Conservation (phyloP, 1,284 basidiomycete species). For the Tilletia indica region DNA sequence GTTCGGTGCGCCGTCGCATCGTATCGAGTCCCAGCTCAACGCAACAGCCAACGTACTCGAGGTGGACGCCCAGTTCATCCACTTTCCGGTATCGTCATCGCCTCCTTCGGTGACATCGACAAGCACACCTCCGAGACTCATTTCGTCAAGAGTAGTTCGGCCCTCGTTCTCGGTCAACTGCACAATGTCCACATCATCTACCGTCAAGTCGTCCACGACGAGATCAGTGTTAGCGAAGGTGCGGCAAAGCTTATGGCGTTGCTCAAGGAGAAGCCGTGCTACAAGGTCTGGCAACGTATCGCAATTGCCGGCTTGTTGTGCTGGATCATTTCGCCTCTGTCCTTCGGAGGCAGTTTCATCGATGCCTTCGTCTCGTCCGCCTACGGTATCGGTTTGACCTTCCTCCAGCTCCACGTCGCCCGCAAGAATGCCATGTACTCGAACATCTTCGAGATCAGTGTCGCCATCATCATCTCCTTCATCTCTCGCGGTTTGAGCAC, state of each 20-base stretch:
- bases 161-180: constrained; percentile 25
- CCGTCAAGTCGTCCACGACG: constrained; percentile 73
- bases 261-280: constrained; percentile 61
- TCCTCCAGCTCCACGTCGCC: constrained; percentile 72
- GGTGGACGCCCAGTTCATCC: constrained; percentile 73
- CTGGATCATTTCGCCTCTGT: constrained; percentile 60
- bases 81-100: constrained; percentile 35
- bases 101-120: constrained; percentile 42
- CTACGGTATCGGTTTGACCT: constrained; percentile 70
- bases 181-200: constrained; percentile 62
- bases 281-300: constrained; percentile 61
- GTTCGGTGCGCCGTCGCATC: constrained; percentile 81
- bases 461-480: constrained; percentile 78
- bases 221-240: constrained; percentile 68
- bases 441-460: constrained; percentile 82
- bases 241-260: constrained; percentile 65
- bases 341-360: constrained; percentile 74
- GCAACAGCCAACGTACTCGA: constrained; percentile 78
- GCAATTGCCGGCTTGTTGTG: constrained; percentile 68
- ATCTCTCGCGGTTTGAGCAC: constrained; percentile 71
- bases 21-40: constrained; percentile 70
- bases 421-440: constrained; percentile 78
- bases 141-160: constrained; percentile 64
- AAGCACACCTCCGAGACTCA: constrained; percentile 67
- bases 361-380: constrained; percentile 68